phyloP scores from a whole-genome alignment of 306 rosid genomes.

The Sechiopsis laciniata region DNA sequence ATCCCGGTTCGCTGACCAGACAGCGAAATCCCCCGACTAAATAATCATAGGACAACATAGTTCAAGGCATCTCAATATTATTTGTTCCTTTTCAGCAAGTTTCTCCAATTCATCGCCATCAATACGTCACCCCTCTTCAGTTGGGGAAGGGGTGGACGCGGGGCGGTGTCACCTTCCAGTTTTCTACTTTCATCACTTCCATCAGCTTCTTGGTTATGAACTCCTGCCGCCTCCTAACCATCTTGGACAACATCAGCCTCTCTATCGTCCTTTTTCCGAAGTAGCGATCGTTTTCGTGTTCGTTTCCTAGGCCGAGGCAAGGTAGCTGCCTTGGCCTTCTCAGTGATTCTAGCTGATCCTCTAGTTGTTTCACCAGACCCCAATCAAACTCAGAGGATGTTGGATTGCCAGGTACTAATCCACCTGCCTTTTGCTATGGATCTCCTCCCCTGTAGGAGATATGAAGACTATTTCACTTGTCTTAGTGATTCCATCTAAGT shows the following conservation, averaged over 20 bases:
- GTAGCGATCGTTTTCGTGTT: neutral
- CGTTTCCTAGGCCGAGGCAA: neutral
- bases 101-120: neutral
- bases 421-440: constrained; percentile 55
- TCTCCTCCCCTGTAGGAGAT: constrained; percentile 82
- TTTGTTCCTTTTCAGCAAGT: too few species aligned
- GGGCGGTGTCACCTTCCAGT: too few species aligned
- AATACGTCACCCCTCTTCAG: neutral
- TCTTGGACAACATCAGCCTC: neutral
- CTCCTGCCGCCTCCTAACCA: neutral
- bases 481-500: constrained; percentile 23
- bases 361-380: constrained; percentile 90
- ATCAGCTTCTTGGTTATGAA: neutral
- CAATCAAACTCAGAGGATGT: constrained; percentile 68
- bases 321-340: constrained; percentile 8
- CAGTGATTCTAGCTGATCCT: constrained; percentile 74
- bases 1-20: too few species aligned
- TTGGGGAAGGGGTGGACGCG: too few species aligned
- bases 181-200: too few species aligned
- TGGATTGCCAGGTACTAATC: constrained; percentile 77
- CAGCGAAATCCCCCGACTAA: too few species aligned
- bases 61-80: too few species aligned
- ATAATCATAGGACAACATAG: too few species aligned
- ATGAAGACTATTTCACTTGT: constrained; percentile 70
- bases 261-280: neutral